Evolutionary conservation across 2,329 filamentous ascomycete genomes (phyloP).

Genomic region (Plectosphaerella plurivora): DNA sequence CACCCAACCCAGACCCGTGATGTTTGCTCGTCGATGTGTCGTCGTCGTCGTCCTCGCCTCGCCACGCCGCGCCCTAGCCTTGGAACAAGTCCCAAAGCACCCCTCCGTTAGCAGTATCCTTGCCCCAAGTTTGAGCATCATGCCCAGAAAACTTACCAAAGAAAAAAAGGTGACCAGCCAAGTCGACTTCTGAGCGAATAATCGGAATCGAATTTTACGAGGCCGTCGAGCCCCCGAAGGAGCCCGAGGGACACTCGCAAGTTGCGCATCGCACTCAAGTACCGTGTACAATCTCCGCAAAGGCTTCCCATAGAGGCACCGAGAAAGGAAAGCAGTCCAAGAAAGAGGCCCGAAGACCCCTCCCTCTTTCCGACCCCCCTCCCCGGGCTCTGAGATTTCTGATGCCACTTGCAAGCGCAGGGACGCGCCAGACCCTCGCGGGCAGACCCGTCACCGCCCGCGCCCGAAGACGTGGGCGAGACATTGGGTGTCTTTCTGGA

Average conservation of each 20-base stretch:
- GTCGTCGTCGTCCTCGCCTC: too few relatives aligned
- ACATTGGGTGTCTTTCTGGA: not conserved
- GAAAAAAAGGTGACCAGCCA: conserved; percentile 36
- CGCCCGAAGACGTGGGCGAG: not conserved
- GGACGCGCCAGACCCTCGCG: conserved; percentile 82
- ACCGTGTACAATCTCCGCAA: conserved; percentile 88
- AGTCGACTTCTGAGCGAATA: conserved; percentile 71
- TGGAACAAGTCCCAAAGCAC: too few relatives aligned
- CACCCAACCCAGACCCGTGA: too few relatives aligned
- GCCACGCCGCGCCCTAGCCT: too few relatives aligned
- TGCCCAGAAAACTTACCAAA: conserved; percentile 7
- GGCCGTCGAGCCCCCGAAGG: conserved; percentile 31
- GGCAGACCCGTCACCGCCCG: conserved; percentile 56
- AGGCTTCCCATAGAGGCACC: conserved; percentile 77
- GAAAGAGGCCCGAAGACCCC: too few relatives aligned
- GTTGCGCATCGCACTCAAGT: conserved; percentile 97
- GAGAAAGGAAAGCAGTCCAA: too few relatives aligned
- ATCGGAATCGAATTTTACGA: conserved; percentile 82
- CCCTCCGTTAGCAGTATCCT: conserved; percentile 11
- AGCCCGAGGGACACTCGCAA: conserved; percentile 41
- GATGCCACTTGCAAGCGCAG: conserved; percentile 84
- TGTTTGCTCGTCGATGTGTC: too few relatives aligned
- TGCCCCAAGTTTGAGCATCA: not conserved
- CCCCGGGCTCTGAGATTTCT: conserved; percentile 70
- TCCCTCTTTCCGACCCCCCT: too few relatives aligned